Evolutionary conservation across 305 asterid genomes (phyloP), one percentile per base, ranked within the genome.

Genomic region (Rubia balearica): DNA sequence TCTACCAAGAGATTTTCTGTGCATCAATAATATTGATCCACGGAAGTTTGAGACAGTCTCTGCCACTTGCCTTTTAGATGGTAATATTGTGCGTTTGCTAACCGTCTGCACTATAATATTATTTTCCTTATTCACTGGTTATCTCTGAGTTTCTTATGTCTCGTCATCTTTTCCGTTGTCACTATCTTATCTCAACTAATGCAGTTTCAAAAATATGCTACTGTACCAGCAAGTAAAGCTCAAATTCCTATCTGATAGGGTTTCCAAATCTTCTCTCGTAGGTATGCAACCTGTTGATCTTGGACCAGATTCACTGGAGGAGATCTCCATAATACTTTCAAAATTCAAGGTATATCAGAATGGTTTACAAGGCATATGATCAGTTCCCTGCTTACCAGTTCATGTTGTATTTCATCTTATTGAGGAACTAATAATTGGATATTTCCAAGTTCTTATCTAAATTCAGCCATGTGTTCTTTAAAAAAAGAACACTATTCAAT

Each of bases 231-330:
- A 45, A 51, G 16, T 67, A 0, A 24, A 46, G 64, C 10, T 40
- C 64, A 59, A 59, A 48, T 49, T 48, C 41, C 7, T 7, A 24
- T 67, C 7, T 67, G 61, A 14, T 4, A 19, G 33, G 36, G 14
- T 21, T 21, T 57, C 36, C 36, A 57, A 19, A 57, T 57, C 16
- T 64, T 48, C 78, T 69, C 30, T 78, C 79, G 57, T 79, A 90
- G 98, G 90, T 76, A 89, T 92, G 96, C 84, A 74, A 79, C 95
- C 98, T 62, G 82, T 83, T 80, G 98, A 93, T 81, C 80, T 93
- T 76, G 98, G 98, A 76, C 92, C 96, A 48, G 74, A 73, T 65
- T 87, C 98, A 11, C 84, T 90, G 77, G 84, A 83, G 78, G 90
- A 86, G 67, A 83, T 93, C 75, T 63, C 74, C 65, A 8, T 65